These are phyloP conservation scores for Fusarium sp. DNA, from an alignment of 2,329 filamentous ascomycete genomes.

Conservation along the genomic window DNA sequence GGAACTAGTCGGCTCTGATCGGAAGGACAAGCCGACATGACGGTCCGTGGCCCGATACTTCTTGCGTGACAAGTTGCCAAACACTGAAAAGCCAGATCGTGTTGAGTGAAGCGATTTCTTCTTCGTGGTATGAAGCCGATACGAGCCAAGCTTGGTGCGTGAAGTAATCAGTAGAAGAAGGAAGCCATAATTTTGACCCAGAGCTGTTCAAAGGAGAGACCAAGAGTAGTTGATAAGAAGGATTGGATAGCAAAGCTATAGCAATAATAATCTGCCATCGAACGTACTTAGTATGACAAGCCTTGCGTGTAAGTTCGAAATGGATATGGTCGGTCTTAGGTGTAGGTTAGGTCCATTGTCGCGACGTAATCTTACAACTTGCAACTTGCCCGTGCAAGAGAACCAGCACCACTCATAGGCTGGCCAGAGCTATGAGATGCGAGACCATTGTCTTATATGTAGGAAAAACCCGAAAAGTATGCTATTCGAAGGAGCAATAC, in stretches of 20 bases:
- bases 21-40: slow-evolving; percentile 1
- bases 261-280: background rate
- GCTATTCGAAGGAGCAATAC: background rate
- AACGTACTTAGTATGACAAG: background rate
- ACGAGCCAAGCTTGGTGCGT: background rate
- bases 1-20: slow-evolving; percentile 9
- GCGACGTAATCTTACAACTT: background rate
- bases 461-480: rapidly evolving
- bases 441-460: rapidly evolving
- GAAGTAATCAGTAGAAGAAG: no score
- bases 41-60: slow-evolving; percentile 48
- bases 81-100: background rate
- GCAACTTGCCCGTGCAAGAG: background rate
- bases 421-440: background rate
- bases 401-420: background rate
- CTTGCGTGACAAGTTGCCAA: background rate
- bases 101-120: no score
- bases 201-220: background rate
- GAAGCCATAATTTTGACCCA: background rate
- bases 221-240: rapidly evolving
- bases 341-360: background rate
- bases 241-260: rapidly evolving
- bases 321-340: no score
- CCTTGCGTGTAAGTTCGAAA: background rate
- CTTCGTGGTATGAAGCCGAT: no score